A percentile compares a stretch with the other conserved stretches of the same genome.
phyloP scores from a whole-genome alignment of 2,329 filamentous ascomycete genomes.

The Aureobasidium leucospermi region DNA sequence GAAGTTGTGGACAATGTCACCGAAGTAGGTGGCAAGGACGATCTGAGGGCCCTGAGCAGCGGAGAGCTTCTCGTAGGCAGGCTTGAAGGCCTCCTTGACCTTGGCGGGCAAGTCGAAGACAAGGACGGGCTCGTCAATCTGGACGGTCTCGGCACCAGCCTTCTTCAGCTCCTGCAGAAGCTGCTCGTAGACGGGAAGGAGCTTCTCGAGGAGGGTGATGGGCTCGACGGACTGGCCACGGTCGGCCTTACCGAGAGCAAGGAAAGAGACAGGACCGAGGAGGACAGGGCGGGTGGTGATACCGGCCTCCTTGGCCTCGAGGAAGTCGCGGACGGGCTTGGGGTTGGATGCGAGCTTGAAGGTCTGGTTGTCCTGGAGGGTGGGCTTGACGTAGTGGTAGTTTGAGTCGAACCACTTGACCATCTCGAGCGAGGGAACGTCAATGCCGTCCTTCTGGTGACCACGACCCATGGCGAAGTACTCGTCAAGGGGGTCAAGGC shows the following conservation, averaged over 20 bases:
- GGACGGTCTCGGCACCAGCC: constrained; percentile 90
- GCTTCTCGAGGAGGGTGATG: constrained; percentile 87
- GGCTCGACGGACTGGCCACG: constrained; percentile 85
- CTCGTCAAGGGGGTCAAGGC: constrained; percentile 81
- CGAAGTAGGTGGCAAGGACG: constrained; percentile 94
- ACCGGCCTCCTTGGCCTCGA: constrained; percentile 95
- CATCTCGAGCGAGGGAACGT: constrained; percentile 88
- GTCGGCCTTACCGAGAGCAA: constrained; percentile 95
- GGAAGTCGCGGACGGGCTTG: constrained; percentile 91
- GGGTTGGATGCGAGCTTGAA: constrained; percentile 83
- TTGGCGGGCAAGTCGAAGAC: constrained; percentile 88
- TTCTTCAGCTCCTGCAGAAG: constrained; percentile 89
- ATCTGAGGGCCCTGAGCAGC: constrained; percentile 74
- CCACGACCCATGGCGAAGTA: constrained; percentile 99
- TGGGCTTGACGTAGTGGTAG: constrained; percentile 99
- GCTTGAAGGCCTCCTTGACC: constrained; percentile 96
- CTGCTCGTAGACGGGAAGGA: constrained; percentile 90
- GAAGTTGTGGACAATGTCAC: constrained; percentile 98
- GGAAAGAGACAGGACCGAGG: constrained; percentile 93
- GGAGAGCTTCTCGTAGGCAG: constrained; percentile 83
- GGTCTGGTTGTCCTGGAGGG: constrained; percentile 90
- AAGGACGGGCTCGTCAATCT: constrained; percentile 96
- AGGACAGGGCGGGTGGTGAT: constrained; percentile 89
- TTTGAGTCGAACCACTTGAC: constrained; percentile 99
- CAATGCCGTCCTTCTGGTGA: constrained; percentile 88